Evolutionary conservation across 2,329 filamentous ascomycete species (phyloP).

Genomic region (Lecanicillium sp.): DNA sequence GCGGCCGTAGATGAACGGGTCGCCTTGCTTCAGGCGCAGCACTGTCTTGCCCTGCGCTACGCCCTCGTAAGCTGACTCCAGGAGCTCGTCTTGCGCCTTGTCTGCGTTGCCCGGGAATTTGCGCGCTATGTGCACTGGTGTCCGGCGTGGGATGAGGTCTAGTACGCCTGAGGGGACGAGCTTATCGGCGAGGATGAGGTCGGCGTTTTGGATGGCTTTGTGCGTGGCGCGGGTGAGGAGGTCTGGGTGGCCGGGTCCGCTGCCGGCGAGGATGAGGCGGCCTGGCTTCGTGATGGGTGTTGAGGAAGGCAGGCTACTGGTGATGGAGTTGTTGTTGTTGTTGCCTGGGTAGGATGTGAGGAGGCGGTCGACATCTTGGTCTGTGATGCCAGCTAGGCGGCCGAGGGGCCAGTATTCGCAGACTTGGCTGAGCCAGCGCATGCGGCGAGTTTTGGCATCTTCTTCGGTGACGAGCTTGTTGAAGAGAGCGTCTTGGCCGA

Average conservation of each 20-base stretch:
- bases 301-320: constrained; percentile 14
- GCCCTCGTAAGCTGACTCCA: constrained; percentile 66
- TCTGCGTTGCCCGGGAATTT: constrained; percentile 98
- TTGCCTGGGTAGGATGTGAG: constrained; percentile 59
- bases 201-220: constrained; percentile 65
- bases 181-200: constrained; percentile 79
- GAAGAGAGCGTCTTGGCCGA: constrained; percentile 72
- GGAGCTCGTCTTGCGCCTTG: constrained; percentile 81
- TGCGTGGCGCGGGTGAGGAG: constrained; percentile 77
- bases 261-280: constrained; percentile 79
- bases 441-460: constrained; percentile 69
- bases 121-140: constrained; percentile 81
- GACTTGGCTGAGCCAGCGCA: constrained; percentile 90
- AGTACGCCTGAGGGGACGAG: constrained; percentile 78
- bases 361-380: constrained; percentile 69
- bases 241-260: constrained; percentile 86
- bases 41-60: constrained; percentile 63
- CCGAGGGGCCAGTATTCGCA: constrained; percentile 98
- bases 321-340: constrained; percentile 17
- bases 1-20: constrained; percentile 92
- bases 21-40: constrained; percentile 87
- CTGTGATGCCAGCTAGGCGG: constrained; percentile 68
- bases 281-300: constrained; percentile 38
- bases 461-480: constrained; percentile 73
- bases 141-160: constrained; percentile 82